phyloP scores from a whole-genome alignment of 192 early-diverging fungal genomes.

The Spizellomyces punctatus region DNA sequence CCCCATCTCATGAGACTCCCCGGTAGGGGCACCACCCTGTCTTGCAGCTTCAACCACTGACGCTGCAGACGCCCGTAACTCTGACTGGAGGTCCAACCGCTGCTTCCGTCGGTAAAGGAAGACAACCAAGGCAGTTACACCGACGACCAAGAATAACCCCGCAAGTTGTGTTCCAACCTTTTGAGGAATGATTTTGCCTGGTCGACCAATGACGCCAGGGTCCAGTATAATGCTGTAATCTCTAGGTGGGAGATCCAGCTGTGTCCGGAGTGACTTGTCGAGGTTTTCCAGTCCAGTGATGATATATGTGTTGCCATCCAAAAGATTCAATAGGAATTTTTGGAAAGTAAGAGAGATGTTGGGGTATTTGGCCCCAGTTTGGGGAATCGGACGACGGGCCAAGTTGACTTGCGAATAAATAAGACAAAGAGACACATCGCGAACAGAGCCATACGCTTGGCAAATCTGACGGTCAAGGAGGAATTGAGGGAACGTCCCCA shows the following conservation, averaged over 20 bases:
- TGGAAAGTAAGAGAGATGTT: slow-evolving; percentile 14
- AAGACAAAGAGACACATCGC: slow-evolving; percentile 14
- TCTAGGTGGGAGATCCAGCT: slow-evolving; percentile 12
- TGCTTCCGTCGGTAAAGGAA: slow-evolving; percentile 14
- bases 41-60: slow-evolving; percentile 1
- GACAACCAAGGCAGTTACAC: slow-evolving; percentile 22
- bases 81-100: slow-evolving; percentile 5
- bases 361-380: slow-evolving; percentile 9
- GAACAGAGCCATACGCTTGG: slow-evolving; percentile 18
- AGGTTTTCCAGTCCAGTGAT: slow-evolving; percentile 17
- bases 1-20: slow-evolving; percentile 12
- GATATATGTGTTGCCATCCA: slow-evolving; percentile 21
- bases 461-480: slow-evolving; percentile 19
- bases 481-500: slow-evolving; percentile 30
- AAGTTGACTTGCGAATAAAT: slow-evolving; percentile 20
- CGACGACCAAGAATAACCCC: slow-evolving; percentile 16
- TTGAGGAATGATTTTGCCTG: slow-evolving; percentile 16
- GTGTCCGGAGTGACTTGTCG: slow-evolving; percentile 9
- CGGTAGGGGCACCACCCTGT: slow-evolving; percentile 7
- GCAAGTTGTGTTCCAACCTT: slow-evolving; percentile 28
- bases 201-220: slow-evolving; percentile 5
- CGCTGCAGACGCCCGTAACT: background rate
- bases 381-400: slow-evolving; percentile 15
- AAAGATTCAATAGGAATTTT: slow-evolving; percentile 6
- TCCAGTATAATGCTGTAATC: background rate